A percentile compares a stretch with the other conserved stretches of the same genome.
These are phyloP conservation scores for Rubia tinctorum DNA, from an alignment of 305 asterid species.

Conservation along the genomic window DNA sequence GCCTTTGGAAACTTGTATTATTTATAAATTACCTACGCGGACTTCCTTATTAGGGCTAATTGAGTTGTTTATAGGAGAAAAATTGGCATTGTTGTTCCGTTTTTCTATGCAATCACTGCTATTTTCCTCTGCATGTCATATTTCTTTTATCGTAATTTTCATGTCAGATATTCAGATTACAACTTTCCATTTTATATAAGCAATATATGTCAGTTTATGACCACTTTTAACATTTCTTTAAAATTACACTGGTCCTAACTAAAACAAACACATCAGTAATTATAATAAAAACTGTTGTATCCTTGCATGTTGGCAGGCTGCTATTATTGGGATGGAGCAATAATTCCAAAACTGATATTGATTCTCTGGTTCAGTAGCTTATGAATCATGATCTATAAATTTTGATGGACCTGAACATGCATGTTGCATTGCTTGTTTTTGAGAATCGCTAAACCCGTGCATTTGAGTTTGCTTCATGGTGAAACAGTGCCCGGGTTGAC, in stretches of 20 bases:
- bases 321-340: neutral
- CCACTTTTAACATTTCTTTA: neutral
- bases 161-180: neutral
- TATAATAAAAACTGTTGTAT: neutral
- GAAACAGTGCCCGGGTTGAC: neutral
- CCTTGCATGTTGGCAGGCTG: neutral
- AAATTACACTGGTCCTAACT: neutral
- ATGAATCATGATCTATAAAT: slow-evolving; percentile 3
- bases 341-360: neutral
- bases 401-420: neutral
- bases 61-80: neutral
- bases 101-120: neutral
- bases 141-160: neutral
- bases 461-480: neutral
- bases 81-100: neutral
- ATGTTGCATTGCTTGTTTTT: neutral
- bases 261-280: neutral
- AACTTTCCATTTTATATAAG: neutral
- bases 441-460: neutral
- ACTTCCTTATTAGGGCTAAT: neutral
- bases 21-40: neutral
- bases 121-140: neutral
- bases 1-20: neutral
- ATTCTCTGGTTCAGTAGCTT: neutral
- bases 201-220: neutral